Evolutionary conservation across 2,329 filamentous ascomycete genomes (phyloP).

Genomic region (Cytospora schulzeri): DNA sequence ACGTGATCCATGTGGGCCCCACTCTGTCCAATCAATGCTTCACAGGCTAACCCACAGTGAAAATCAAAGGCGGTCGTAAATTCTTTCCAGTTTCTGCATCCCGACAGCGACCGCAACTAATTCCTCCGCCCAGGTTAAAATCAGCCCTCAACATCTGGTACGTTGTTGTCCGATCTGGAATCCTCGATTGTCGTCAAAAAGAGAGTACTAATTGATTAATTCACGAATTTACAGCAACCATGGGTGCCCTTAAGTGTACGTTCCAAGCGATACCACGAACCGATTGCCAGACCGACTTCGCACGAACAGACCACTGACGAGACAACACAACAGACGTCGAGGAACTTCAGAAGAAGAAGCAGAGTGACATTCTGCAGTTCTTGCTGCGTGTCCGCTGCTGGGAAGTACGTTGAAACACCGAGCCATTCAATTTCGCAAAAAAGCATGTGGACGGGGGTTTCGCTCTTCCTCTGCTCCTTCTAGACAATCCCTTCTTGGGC

Average conservation of each 20-base stretch:
- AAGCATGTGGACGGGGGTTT: constrained; percentile 32
- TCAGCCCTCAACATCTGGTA: constrained; percentile 24
- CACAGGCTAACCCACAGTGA: constrained; percentile 16
- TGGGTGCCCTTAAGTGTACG: constrained; percentile 95
- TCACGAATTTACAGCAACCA: constrained; percentile 59
- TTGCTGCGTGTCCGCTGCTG: constrained; percentile 99
- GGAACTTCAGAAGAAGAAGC: constrained; percentile 99
- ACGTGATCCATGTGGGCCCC: constrained; percentile 9
- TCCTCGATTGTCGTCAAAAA: constrained; percentile 3
- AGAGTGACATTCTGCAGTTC: constrained; percentile 99
- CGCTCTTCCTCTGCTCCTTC: constrained; percentile 16
- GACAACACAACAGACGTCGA: constrained; percentile 67
- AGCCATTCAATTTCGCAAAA: constrained; percentile 33
- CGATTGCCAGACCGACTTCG: constrained; percentile 16
- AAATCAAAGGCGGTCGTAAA: constrained; percentile 24
- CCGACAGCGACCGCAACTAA: constrained; percentile 7
- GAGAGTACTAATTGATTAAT: constrained; percentile 32
- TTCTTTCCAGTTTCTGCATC: constrained; percentile 14
- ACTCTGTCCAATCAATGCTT: constrained; percentile 13
- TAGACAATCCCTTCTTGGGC: constrained; percentile 4
- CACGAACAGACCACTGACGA: constrained; percentile 20
- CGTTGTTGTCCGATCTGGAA: constrained; percentile 6
- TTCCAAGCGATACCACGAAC: background rate
- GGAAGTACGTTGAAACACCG: constrained; percentile 77
- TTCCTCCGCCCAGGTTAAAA: constrained; percentile 23